phyloP scores from a whole-genome alignment of 2,329 filamentous ascomycete species.

The Stagonosporopsis vannaccii region DNA sequence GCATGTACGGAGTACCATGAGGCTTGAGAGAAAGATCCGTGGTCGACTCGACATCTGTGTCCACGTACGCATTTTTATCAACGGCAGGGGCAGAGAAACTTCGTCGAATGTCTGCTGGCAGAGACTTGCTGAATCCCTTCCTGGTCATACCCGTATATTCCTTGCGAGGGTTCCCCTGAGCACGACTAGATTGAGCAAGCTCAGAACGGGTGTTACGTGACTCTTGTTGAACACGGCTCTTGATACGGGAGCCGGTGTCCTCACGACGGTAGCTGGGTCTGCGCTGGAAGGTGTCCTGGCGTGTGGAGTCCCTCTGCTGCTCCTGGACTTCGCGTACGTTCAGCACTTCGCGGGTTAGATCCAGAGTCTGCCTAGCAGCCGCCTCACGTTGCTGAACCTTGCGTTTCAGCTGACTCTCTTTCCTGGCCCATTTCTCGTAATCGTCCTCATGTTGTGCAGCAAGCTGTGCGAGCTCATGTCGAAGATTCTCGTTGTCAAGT shows the following conservation, averaged over 20 bases:
- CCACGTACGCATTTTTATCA: constrained; percentile 31
- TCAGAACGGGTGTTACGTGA: constrained; percentile 41
- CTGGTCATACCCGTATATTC: constrained; percentile 34
- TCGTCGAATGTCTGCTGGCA: constrained; percentile 28
- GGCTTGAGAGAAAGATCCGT: constrained; percentile 50
- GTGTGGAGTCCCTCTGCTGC: constrained; percentile 30
- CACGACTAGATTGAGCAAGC: constrained; percentile 25
- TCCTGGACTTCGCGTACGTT: constrained; percentile 36
- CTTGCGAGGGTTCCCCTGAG: constrained; percentile 34
- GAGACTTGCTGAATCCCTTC: constrained; percentile 20
- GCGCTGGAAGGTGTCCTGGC: constrained; percentile 30
- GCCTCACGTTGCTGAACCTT: constrained; percentile 43
- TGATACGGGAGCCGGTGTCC: constrained; percentile 43
- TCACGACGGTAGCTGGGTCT: constrained; percentile 43
- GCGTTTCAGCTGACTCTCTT: constrained; percentile 42
- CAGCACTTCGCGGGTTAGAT: constrained; percentile 43
- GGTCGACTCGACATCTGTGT: constrained; percentile 47
- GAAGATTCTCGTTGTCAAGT: constrained; percentile 51
- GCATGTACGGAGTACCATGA: constrained; percentile 37
- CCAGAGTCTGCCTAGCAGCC: constrained; percentile 34
- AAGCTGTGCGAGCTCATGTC: constrained; percentile 47
- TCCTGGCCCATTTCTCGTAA: constrained; percentile 42
- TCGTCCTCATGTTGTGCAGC: constrained; percentile 46
- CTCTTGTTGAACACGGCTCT: constrained; percentile 44
- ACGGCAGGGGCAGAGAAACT: constrained; percentile 44